These are phyloP conservation scores for Vigna nakashimae DNA, from an alignment of 306 rosid genomes.

Conservation along the genomic window DNA sequence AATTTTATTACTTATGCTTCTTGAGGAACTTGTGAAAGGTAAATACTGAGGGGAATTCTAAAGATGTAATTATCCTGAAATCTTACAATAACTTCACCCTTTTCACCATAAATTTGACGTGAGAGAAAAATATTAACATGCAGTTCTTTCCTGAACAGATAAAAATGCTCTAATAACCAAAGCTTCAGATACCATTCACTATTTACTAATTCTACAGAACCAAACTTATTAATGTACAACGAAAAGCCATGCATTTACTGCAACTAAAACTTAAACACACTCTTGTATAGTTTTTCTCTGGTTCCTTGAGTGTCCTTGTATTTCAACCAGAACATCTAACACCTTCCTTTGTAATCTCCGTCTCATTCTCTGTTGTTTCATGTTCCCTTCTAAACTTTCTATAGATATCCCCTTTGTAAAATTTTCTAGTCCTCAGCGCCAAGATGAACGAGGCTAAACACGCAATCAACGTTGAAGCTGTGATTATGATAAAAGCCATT, in stretches of 20 bases:
- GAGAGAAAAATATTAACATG: neutral
- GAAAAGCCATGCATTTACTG: neutral
- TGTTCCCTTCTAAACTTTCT: constrained; percentile 54
- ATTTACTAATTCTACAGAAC: neutral
- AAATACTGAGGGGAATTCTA: too few species aligned
- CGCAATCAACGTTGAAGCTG: constrained; percentile 57
- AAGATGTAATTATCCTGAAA: neutral
- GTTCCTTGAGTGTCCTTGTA: constrained; percentile 22
- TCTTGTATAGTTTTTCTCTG: neutral
- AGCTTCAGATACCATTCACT: neutral
- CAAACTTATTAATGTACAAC: neutral
- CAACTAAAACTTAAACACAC: constrained; percentile 15
- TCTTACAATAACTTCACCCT: neutral
- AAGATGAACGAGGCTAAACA: constrained; percentile 56
- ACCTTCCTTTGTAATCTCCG: constrained; percentile 8
- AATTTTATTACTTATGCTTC: too few species aligned
- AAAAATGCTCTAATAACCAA: neutral
- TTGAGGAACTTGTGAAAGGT: too few species aligned
- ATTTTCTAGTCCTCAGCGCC: constrained; percentile 66
- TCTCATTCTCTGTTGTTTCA: constrained; percentile 39
- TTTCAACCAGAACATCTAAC: neutral
- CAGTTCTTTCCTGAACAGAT: neutral
- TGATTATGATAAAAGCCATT: constrained; percentile 62
- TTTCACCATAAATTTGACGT: neutral
- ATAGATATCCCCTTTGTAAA: constrained; percentile 63